phyloP scores from a whole-genome alignment of 495 filamentous ascomycete genomes.

The Tuber aestivum region DNA sequence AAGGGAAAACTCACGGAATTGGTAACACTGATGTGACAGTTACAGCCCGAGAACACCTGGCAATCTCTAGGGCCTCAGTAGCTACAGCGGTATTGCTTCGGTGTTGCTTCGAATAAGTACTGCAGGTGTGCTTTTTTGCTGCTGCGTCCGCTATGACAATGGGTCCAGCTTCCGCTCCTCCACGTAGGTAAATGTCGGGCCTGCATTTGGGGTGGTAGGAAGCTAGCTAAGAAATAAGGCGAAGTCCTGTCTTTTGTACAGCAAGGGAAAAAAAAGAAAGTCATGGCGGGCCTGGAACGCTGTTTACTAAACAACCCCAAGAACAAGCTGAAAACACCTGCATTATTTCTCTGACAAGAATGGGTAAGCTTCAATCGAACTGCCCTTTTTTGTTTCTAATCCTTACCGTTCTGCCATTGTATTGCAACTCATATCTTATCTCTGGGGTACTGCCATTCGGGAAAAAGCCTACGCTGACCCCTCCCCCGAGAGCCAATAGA shows the following conservation, averaged over 20 bases:
- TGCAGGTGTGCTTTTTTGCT: neutral
- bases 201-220: neutral
- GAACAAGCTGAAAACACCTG: neutral
- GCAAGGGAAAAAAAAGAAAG: neutral
- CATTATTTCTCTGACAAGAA: neutral
- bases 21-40: neutral
- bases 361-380: neutral
- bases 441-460: neutral
- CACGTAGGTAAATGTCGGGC: neutral
- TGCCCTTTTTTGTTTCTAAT: neutral
- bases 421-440: neutral
- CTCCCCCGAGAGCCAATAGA: neutral
- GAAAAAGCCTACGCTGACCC: neutral
- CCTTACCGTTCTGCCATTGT: neutral
- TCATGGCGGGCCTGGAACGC: neutral
- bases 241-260: neutral
- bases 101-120: neutral
- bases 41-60: neutral
- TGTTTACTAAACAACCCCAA: neutral
- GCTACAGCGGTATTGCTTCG: neutral
- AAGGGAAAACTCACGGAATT: neutral
- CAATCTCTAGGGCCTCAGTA: neutral
- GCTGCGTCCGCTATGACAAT: neutral
- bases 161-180: neutral
- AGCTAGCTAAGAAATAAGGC: neutral